A percentile compares a stretch with the other conserved stretches of the same genome.
Evolutionary conservation across 73 alveolate genomes (phyloP).

Genomic region (Symbiodinium pilosum): DNA sequence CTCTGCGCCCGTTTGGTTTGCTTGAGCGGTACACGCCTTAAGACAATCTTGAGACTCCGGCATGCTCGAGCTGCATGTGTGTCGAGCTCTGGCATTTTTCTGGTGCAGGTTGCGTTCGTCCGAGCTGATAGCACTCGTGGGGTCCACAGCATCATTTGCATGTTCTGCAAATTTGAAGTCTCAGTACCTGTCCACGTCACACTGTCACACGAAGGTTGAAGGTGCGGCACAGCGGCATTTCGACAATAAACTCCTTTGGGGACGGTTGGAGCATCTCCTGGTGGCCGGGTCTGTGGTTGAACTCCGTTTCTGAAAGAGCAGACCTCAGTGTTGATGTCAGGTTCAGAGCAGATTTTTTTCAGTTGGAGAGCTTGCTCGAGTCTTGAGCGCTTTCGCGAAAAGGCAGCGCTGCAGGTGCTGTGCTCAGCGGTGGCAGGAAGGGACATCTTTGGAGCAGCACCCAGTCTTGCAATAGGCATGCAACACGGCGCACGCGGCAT

Average conservation of each 20-base stretch:
- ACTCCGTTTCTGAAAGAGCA: no score
- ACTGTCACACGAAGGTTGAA: constrained; percentile 51
- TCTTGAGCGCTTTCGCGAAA: constrained; percentile 1
- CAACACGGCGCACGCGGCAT: no score
- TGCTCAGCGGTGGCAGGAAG: not conserved
- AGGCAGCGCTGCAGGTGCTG: not conserved
- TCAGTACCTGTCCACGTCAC: no score
- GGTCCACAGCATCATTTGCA: not conserved
- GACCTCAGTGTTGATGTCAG: not conserved
- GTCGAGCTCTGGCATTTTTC: not conserved
- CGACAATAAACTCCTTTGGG: constrained; percentile 18
- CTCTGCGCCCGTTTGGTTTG: constrained; percentile 28
- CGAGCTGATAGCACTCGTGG: constrained; percentile 2
- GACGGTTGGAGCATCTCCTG: constrained; percentile 33
- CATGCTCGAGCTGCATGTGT: no score
- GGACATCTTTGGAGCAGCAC: no score
- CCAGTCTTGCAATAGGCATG: no score
- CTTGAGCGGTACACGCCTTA: constrained; percentile 20
- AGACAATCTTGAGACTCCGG: no score
- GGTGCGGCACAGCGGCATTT: constrained; percentile 50
- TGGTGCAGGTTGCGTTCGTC: not conserved
- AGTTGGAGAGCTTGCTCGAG: constrained; percentile 33
- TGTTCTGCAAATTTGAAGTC: not conserved
- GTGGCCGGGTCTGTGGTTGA: constrained; percentile 5
- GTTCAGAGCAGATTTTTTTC: constrained; percentile 42